Percentiles rank a stretch among this genome's conserved stretches.
These are phyloP conservation scores for Umbelopsis vinacea DNA, from an alignment of 192 early-diverging fungal species.

Conservation along the genomic window DNA sequence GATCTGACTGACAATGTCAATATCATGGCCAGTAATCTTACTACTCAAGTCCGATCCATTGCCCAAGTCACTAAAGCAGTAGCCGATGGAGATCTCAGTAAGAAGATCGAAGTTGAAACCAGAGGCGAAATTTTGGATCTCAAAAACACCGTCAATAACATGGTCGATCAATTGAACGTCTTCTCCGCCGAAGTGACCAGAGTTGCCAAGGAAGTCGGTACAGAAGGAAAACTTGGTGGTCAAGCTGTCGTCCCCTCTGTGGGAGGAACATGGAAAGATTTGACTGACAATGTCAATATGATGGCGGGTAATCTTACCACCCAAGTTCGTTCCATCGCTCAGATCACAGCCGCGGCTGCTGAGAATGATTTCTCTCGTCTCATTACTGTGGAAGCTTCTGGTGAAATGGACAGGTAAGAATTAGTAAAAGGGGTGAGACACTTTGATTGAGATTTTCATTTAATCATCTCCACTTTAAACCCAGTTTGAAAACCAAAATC, in stretches of 20 bases:
- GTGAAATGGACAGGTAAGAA: conserved; percentile 75
- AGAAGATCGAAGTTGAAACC: conserved; percentile 55
- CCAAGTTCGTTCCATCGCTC: conserved; percentile 71
- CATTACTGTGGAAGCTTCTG: conserved; percentile 66
- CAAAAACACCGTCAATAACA: conserved; percentile 65
- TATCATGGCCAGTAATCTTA: conserved; percentile 62
- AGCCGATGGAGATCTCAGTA: conserved; percentile 54
- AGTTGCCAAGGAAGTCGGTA: conserved; percentile 68
- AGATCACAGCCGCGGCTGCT: conserved; percentile 62
- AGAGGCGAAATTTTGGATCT: conserved; percentile 61
- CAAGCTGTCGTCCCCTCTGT: conserved; percentile 73
- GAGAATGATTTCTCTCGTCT: conserved; percentile 60
- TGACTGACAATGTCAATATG: conserved; percentile 71
- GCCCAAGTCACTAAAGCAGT: conserved; percentile 58
- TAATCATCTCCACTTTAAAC: too few species aligned
- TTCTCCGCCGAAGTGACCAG: conserved; percentile 67
- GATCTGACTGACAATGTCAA: conserved; percentile 65
- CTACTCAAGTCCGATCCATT: conserved; percentile 58
- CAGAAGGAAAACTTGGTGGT: conserved; percentile 75
- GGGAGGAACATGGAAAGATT: conserved; percentile 77
- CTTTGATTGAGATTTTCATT: too few species aligned
- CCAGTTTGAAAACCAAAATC: conserved; percentile 66
- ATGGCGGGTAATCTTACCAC: conserved; percentile 66
- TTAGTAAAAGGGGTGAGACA: too few species aligned
- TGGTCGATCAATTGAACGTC: conserved; percentile 60